phyloP scores from a whole-genome alignment of 495 filamentous ascomycete genomes.

The Xylaria longipes region DNA sequence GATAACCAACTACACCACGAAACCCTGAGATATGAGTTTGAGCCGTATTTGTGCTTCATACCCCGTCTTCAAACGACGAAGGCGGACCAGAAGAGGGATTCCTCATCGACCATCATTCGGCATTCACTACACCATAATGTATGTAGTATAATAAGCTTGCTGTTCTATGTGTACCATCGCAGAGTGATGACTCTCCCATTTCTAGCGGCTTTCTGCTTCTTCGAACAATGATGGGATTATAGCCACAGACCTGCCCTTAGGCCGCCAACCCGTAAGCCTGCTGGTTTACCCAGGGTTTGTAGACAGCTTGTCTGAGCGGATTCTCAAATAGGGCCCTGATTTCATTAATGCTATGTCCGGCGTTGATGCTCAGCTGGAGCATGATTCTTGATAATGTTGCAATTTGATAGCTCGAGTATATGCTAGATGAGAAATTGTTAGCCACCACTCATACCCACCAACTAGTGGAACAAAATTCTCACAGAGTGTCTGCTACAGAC shows the following conservation, averaged over 20 bases:
- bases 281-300: conserved; percentile 22
- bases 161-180: neutral
- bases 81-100: neutral
- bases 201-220: neutral
- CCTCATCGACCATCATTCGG: neutral
- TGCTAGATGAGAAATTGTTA: conserved; percentile 15
- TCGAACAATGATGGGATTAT: neutral
- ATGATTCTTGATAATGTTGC: conserved; percentile 42
- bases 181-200: neutral
- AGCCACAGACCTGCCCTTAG: neutral
- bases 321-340: conserved; percentile 34
- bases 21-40: conserved; percentile 11
- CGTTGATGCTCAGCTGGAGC: conserved; percentile 42
- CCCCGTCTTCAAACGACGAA: neutral
- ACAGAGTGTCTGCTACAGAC: neutral
- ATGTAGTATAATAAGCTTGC: neutral
- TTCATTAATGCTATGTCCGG: conserved; percentile 35
- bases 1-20: conserved; percentile 33
- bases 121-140: neutral
- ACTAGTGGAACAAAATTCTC: neutral
- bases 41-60: neutral
- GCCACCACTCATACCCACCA: neutral
- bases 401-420: conserved; percentile 40
- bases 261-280: conserved; percentile 4
- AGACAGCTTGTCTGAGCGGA: conserved; percentile 32